Percentiles rank a stretch among this genome's conserved stretches.
Conservation (phyloP, 2,329 filamentous ascomycete genomes). For the Lachnellula subtilissima region DNA sequence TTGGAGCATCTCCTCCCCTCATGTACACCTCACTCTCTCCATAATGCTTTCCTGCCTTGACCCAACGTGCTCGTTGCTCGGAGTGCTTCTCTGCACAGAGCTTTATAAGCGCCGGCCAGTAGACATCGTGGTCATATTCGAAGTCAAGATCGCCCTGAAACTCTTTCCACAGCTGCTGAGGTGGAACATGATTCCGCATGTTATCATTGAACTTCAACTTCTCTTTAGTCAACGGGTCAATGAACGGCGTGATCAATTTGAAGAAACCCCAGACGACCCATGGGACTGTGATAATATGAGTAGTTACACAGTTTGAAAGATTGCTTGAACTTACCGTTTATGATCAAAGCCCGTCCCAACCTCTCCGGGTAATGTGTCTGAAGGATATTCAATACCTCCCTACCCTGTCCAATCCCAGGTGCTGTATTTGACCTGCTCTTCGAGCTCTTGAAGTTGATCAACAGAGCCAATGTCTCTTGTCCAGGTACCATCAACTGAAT, state of each 20-base stretch:
- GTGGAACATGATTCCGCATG: slow-evolving; percentile 73
- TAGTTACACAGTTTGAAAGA: background rate
- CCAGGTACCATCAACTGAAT: slow-evolving; percentile 83
- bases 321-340: slow-evolving; percentile 61
- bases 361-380: slow-evolving; percentile 96
- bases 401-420: slow-evolving; percentile 69
- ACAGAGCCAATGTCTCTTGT: slow-evolving; percentile 78
- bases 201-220: slow-evolving; percentile 99
- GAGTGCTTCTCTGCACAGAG: slow-evolving; percentile 63
- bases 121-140: slow-evolving; percentile 80
- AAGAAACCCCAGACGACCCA: slow-evolving; percentile 93
- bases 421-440: slow-evolving; percentile 67
- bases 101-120: slow-evolving; percentile 82
- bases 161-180: slow-evolving; percentile 74
- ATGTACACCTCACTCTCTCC: slow-evolving; percentile 87
- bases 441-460: slow-evolving; percentile 87
- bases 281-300: slow-evolving; percentile 55
- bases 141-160: slow-evolving; percentile 77
- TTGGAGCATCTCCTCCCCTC: slow-evolving; percentile 49
- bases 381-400: slow-evolving; percentile 82
- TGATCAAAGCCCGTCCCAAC: slow-evolving; percentile 80
- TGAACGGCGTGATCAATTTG: slow-evolving; percentile 92
- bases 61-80: slow-evolving; percentile 66
- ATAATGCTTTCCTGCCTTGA: slow-evolving; percentile 70
- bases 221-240: slow-evolving; percentile 86